Conservation (phyloP, 2,329 filamentous ascomycete species). For the Westerdykella sp. region DNA sequence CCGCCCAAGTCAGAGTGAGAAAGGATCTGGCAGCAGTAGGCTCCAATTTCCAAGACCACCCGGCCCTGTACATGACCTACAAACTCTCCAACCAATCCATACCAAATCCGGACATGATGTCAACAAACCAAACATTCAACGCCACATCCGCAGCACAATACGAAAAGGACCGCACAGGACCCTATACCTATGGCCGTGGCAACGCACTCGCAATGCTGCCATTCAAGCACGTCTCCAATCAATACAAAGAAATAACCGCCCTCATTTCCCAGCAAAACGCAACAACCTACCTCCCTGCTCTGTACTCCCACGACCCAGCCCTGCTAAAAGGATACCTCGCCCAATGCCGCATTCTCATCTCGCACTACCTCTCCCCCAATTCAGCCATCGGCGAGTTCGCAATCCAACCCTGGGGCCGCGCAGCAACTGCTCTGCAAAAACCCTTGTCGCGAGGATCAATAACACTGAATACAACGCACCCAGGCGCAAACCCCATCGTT, state of each 20-base stretch:
- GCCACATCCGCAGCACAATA: neutral
- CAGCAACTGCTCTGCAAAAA: slow-evolving; percentile 1
- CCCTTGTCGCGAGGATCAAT: slow-evolving; percentile 32
- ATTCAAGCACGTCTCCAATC: neutral
- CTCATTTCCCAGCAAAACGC: slow-evolving; percentile 15
- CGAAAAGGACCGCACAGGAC: neutral
- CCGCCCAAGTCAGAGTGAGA: slow-evolving; percentile 10
- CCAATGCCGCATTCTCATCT: slow-evolving; percentile 16
- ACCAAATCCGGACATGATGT: slow-evolving; percentile 17
- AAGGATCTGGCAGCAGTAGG: slow-evolving; percentile 16
- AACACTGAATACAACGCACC: slow-evolving; percentile 32
- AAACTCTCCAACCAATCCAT: slow-evolving; percentile 18
- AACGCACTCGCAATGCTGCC: slow-evolving; percentile 3
- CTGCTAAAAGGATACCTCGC: slow-evolving; percentile 13
- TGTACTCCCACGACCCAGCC: slow-evolving; percentile 9
- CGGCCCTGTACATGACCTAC: slow-evolving; percentile 12
- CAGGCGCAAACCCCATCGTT: slow-evolving; percentile 25
- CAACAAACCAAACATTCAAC: slow-evolving; percentile 10
- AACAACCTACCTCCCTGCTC: slow-evolving; percentile 10
- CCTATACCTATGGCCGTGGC: slow-evolving; percentile 20
- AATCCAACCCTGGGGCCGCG: slow-evolving; percentile 18
- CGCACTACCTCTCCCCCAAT: slow-evolving; percentile 23
- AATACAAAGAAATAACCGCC: slow-evolving; percentile 1
- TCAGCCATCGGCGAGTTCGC: slow-evolving; percentile 29
- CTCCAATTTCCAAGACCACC: slow-evolving; percentile 12